Evolutionary conservation across 2,329 filamentous ascomycete species (phyloP), one percentile per base, ranked within the genome.

Genomic region (Fusarium begoniae): DNA sequence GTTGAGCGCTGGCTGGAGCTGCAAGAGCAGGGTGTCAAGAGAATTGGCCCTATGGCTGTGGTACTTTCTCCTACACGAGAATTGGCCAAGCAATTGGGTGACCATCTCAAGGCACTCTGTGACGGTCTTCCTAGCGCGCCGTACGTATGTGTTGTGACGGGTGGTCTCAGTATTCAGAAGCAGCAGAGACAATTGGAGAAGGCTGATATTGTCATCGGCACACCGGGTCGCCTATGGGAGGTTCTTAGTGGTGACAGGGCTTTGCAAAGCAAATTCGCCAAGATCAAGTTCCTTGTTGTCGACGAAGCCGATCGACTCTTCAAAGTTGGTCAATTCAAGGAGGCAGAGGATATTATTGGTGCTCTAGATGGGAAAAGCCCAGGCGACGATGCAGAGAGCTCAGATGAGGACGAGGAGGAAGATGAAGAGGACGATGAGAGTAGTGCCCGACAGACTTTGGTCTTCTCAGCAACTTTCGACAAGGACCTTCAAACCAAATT

Each of bases 391-490:
- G 85, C 87, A 8, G 85, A 88, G 22, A 83, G 88, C 24, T 85
- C 88, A 10, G 86, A 89, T 20, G 82, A 85, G 38, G 83, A 85
- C 5, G 84, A 86, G n/a, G 85, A 85, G 1, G 85, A 85, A 2
- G 85, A 86, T 2, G 84, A 87, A 15, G 82, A 85, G 0, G 78
- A 82, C 17, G 80, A 85, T 47, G 79, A 88, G 22, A 22, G 43
- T 2, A 73, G 13, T 28, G 43, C 48, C 43, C 87, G 96, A 45
- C 96, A 99, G 80, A 98, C 95, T 0, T 88, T 99, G 1, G 94
- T 99, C 26, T 99, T 99, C 82, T 98, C 96, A 0, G 96, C 96
- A 0, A 99, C 96, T 0, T 98, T 99, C 82, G 93, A 97, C 80
- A 96, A 95, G 79, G 92, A 92, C 2, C 84, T 99, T 37, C 96